A percentile compares a stretch with the other conserved stretches of the same genome.
phyloP scores from a whole-genome alignment of 805 yeast species.

The Candida quercuum region DNA sequence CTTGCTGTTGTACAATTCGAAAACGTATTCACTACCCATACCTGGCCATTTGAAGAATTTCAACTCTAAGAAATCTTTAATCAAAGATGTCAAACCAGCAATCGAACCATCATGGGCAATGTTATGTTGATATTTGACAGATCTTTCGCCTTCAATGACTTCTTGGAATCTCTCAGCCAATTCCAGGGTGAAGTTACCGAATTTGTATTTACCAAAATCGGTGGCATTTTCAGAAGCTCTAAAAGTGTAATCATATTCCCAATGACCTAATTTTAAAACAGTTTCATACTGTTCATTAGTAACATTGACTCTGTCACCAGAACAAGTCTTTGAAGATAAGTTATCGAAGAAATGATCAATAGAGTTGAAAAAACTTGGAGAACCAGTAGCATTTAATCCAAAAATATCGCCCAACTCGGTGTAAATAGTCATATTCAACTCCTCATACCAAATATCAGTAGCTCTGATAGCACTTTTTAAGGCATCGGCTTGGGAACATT shows the following conservation, averaged over 20 bases:
- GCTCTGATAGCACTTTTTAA: constrained; percentile 22
- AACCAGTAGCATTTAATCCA: constrained; percentile 16
- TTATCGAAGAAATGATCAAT: constrained; percentile 40
- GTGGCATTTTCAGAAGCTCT: constrained; percentile 30
- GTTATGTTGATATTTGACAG: constrained; percentile 32
- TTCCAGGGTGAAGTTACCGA: constrained; percentile 35
- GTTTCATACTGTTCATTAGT: constrained; percentile 29
- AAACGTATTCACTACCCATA: constrained; percentile 38
- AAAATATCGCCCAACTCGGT: constrained; percentile 20
- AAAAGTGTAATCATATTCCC: constrained; percentile 37
- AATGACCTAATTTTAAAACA: constrained; percentile 38
- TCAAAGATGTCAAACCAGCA: constrained; percentile 28
- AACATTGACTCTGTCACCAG: constrained; percentile 30
- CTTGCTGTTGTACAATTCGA: constrained; percentile 30
- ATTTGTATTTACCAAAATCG: constrained; percentile 27
- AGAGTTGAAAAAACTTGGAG: constrained; percentile 24
- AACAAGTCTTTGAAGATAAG: constrained; percentile 34
- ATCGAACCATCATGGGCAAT: constrained; percentile 39
- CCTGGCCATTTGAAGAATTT: constrained; percentile 39
- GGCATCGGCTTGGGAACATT: constrained; percentile 28
- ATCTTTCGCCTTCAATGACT: constrained; percentile 24
- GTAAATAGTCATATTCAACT: constrained; percentile 26
- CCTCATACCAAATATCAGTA: constrained; percentile 31
- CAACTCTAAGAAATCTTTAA: constrained; percentile 24
- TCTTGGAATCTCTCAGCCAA: constrained; percentile 25